A percentile compares a stretch with the other conserved stretches of the same genome.
Conservation (phyloP, 2,329 filamentous ascomycete genomes). For the Aspergillus floridensis region DNA sequence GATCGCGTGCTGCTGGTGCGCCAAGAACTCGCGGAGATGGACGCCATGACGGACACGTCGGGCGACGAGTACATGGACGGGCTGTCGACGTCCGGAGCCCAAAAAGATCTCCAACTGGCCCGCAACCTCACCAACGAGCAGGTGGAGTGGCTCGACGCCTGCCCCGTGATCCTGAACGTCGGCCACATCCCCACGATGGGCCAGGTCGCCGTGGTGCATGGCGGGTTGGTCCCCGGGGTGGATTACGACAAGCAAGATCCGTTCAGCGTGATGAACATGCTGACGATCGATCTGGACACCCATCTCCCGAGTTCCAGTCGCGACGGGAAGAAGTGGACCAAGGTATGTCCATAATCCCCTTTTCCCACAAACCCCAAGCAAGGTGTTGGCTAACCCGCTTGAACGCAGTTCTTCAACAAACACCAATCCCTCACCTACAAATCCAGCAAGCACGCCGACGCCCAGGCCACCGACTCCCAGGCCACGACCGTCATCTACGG, state of each 20-base stretch:
- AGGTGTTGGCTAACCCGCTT: not conserved
- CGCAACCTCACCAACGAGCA: slow-evolving; percentile 60
- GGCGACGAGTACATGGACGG: slow-evolving; percentile 27
- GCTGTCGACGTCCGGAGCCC: slow-evolving; percentile 22
- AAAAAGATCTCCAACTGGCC: slow-evolving; percentile 51
- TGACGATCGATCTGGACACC: slow-evolving; percentile 66
- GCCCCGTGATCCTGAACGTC: slow-evolving; percentile 74
- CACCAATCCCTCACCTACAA: slow-evolving; percentile 38
- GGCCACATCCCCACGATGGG: slow-evolving; percentile 61
- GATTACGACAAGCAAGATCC: slow-evolving; percentile 70
- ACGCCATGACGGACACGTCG: slow-evolving; percentile 16
- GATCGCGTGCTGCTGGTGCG: slow-evolving; percentile 74
- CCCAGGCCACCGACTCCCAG: slow-evolving; percentile 21
- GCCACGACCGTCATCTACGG: slow-evolving; percentile 77
- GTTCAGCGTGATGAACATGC: slow-evolving; percentile 87
- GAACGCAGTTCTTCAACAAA: slow-evolving; percentile 51
- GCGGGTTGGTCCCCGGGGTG: slow-evolving; percentile 75
- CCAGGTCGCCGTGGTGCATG: slow-evolving; percentile 76
- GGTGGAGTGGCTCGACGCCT: slow-evolving; percentile 64
- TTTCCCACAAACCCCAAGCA: not conserved
- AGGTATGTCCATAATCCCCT: slow-evolving; percentile 35
- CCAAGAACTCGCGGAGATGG: slow-evolving; percentile 40
- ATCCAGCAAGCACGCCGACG: slow-evolving; percentile 16
- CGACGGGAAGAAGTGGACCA: slow-evolving; percentile 65
- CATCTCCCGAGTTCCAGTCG: slow-evolving; percentile 55